A percentile compares a stretch with the other conserved stretches of the same genome.
These are phyloP conservation scores for Geotrichum aggregatum DNA, from an alignment of 1,139 yeast genomes.

Conservation along the genomic window DNA sequence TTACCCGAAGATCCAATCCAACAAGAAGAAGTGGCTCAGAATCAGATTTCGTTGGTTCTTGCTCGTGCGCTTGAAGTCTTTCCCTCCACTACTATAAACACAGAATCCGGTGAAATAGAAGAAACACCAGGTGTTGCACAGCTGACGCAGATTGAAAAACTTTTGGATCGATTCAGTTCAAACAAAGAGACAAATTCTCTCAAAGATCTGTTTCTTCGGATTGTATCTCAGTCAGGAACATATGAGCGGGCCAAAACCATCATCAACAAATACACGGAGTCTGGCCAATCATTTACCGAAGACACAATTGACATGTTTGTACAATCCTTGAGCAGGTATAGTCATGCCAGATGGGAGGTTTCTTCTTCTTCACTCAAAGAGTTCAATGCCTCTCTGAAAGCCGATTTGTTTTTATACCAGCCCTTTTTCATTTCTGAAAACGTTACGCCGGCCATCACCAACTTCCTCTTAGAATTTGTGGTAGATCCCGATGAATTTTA, in stretches of 20 bases:
- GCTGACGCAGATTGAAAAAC: constrained; percentile 24
- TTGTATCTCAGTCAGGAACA: constrained; percentile 33
- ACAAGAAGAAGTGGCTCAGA: not conserved
- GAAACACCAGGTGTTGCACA: constrained; percentile 24
- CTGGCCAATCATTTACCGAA: constrained; percentile 27
- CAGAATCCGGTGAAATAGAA: constrained; percentile 24
- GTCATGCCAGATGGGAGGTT: constrained; percentile 27
- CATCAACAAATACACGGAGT: constrained; percentile 22
- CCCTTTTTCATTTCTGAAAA: constrained; percentile 25
- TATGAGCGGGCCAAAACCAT: constrained; percentile 30
- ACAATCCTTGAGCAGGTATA: constrained; percentile 26
- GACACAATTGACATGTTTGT: constrained; percentile 31
- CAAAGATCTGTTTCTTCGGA: constrained; percentile 32
- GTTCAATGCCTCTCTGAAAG: constrained; percentile 27
- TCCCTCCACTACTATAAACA: constrained; percentile 22
- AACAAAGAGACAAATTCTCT: constrained; percentile 19
- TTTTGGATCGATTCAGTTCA: constrained; percentile 18
- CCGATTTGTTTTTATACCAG: constrained; percentile 26
- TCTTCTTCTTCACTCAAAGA: constrained; percentile 27
- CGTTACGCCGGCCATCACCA: constrained; percentile 19
- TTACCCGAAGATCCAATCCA: constrained; percentile 3
- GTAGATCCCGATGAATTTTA: constrained; percentile 32
- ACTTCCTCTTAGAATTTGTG: constrained; percentile 33
- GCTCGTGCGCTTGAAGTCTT: constrained; percentile 24
- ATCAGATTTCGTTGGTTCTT: constrained; percentile 21